Evolutionary conservation across 768 basidiomycete species (phyloP), one percentile per base, ranked within the genome.

Genomic region (Mycena indigotica): DNA sequence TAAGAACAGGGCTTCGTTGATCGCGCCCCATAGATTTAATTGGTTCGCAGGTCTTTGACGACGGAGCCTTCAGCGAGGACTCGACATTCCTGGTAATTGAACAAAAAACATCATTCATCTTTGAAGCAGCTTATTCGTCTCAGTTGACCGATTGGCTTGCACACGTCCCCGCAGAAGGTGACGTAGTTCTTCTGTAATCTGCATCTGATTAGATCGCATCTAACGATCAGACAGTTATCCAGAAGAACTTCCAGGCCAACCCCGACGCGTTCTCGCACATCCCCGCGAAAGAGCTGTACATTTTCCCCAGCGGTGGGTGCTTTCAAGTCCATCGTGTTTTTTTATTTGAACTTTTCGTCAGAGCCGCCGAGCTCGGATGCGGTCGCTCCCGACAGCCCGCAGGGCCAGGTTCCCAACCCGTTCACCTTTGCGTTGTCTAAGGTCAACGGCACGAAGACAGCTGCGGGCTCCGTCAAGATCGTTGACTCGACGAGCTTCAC

Each of bases 61-160:
- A 74, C 55, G 84, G 83, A 1, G 70, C 64, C 16, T 84, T 84
- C 67, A 77, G 74, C 66, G 82, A 84, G 64, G 80, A 82, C 61
- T 69, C 72, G 2, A 84, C 83, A 3, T 83, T 84, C 69, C 66
- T 84, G 70, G 78, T 79, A 46, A 5, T 63, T 55, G 24, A n/a
- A 28, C 44, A 15, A 28, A 13, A 30, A 28, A 41, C 23, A 41
- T 1, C 35, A 38, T 38, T n/a, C 35, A 29, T 4, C 21, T 40
- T 5, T 35, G 2, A 30, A 50, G 19, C 4, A 28, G 26, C 55
- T 8, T 54, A 50, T 28, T 28, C 6, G 23, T 32, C 24, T 15
- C 55, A 81, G 78, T 64, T 83, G 51, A 83, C 82, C 2, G 83
- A 85, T 64, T 84, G 82, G 80, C 62, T 83, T 16, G 66, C 80